phyloP scores from a whole-genome alignment of 2,329 filamentous ascomycete species.

The Dactylellina sp. region DNA sequence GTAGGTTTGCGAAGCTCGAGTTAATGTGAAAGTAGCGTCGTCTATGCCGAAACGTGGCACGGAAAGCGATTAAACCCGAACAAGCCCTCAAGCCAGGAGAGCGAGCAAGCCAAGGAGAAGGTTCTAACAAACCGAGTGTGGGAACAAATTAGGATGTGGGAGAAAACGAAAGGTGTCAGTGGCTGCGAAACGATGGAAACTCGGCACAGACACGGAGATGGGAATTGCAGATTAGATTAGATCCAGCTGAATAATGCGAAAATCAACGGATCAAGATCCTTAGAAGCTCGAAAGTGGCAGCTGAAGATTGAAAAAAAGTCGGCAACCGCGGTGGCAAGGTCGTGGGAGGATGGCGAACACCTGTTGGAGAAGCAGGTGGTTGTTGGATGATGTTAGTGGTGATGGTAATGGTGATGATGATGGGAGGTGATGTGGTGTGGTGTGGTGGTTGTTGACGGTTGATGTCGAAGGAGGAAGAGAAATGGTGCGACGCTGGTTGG shows the following conservation, averaged over 20 bases:
- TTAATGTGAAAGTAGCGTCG: constrained; percentile 25
- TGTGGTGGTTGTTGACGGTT: neutral
- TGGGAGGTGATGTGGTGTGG: neutral
- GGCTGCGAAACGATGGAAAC: neutral
- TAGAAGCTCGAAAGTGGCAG: constrained; percentile 2
- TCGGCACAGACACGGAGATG: constrained; percentile 12
- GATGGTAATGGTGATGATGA: neutral
- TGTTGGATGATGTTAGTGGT: constrained; percentile 10
- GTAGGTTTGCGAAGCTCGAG: constrained; percentile 6
- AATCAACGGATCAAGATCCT: constrained; percentile 6
- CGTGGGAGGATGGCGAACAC: constrained; percentile 28
- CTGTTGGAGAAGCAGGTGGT: constrained; percentile 13
- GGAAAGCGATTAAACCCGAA: constrained; percentile 8
- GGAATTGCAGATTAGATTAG: constrained; percentile 40
- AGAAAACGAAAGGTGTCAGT: constrained; percentile 4
- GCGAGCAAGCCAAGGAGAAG: constrained; percentile 3
- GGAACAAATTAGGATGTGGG: neutral
- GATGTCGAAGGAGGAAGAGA: constrained; percentile 23
- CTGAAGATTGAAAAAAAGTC: neutral
- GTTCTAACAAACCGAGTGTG: constrained; percentile 6
- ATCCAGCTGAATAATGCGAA: constrained; percentile 12
- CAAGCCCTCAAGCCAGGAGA: neutral
- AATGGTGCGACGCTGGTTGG: constrained; percentile 39
- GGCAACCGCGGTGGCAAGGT: constrained; percentile 3
- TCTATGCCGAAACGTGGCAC: constrained; percentile 50